These are phyloP conservation scores for Arabis alpina DNA, from an alignment of 345 rosid genomes.

Conservation along the genomic window DNA sequence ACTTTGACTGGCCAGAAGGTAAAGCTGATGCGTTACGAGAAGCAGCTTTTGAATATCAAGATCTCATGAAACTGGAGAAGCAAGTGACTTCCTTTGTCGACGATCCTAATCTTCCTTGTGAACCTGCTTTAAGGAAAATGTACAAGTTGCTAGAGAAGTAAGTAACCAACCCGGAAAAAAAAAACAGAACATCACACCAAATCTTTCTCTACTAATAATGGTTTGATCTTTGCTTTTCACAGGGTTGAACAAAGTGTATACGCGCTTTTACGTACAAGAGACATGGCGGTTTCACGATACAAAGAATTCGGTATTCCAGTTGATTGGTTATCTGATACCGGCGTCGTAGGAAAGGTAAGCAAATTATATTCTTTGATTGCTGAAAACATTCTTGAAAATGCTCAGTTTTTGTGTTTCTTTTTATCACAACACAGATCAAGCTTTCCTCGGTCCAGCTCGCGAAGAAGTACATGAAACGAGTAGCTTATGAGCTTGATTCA, in stretches of 20 bases:
- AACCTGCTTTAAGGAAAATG: slow-evolving; percentile 91
- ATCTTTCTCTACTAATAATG: background rate
- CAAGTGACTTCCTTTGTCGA: slow-evolving; percentile 77
- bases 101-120: slow-evolving; percentile 84
- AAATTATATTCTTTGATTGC: slow-evolving; percentile 10
- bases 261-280: slow-evolving; percentile 91
- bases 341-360: slow-evolving; percentile 92
- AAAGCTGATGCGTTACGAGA: slow-evolving; percentile 96
- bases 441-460: slow-evolving; percentile 95
- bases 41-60: slow-evolving; percentile 98
- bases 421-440: slow-evolving; percentile 66
- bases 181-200: slow-evolving; percentile 11
- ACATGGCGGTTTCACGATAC: slow-evolving; percentile 88
- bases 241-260: slow-evolving; percentile 94
- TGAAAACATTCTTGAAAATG: slow-evolving; percentile 16
- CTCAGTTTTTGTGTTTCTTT: background rate
- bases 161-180: slow-evolving; percentile 26
- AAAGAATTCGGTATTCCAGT: slow-evolving; percentile 88
- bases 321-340: slow-evolving; percentile 83
- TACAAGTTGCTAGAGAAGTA: slow-evolving; percentile 96
- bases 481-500: slow-evolving; percentile 81
- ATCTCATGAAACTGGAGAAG: slow-evolving; percentile 84
- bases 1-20: slow-evolving; percentile 99
- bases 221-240: slow-evolving; percentile 5
- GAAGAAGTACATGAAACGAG: slow-evolving; percentile 95